Evolutionary conservation across 108 stramenopile species (phyloP).

Genomic region (Conticribra guillardii): DNA sequence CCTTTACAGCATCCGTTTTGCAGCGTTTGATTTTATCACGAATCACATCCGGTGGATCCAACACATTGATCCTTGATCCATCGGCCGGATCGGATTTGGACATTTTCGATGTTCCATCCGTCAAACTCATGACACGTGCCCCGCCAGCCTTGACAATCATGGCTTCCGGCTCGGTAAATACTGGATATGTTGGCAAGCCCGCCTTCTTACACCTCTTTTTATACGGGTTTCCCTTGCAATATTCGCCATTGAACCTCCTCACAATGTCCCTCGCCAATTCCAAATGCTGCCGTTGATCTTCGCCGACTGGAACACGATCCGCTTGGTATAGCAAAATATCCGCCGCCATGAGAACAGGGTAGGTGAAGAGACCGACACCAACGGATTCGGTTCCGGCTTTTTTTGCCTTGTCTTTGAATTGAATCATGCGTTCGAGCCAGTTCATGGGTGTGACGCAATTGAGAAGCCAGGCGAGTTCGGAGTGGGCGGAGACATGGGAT

Average conservation of each 20-base stretch:
- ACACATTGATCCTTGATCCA: conserved; percentile 93
- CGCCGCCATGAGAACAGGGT: conserved; percentile 99
- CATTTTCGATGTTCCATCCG: conserved; percentile 97
- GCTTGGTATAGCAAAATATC: conserved; percentile 98
- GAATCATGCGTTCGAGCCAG: conserved; percentile 99
- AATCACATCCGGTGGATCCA: conserved; percentile 93
- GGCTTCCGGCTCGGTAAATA: conserved; percentile 92
- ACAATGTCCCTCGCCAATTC: conserved; percentile 98
- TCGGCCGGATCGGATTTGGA: conserved; percentile 95
- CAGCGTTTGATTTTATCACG: conserved; percentile 93
- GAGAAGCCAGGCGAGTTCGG: conserved; percentile 98
- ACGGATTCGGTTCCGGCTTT: conserved; percentile 88
- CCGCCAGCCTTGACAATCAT: conserved; percentile 94
- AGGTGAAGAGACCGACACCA: conserved; percentile 94
- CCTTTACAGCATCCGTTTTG: conserved; percentile 91
- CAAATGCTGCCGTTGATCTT: conserved; percentile 99
- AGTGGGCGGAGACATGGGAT: conserved; percentile 95
- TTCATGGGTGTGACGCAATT: conserved; percentile 97
- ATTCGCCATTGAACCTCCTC: conserved; percentile 93
- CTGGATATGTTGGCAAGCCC: conserved; percentile 78
- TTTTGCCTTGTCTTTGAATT: conserved; percentile 98
- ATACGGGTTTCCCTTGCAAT: conserved; percentile 86
- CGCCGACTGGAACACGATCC: conserved; percentile 98
- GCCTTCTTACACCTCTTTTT: conserved; percentile 88
- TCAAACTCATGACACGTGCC: conserved; percentile 97